Conservation (phyloP, 2,329 filamentous ascomycete species). For the Stagonosporopsis cucurbitacearum region DNA sequence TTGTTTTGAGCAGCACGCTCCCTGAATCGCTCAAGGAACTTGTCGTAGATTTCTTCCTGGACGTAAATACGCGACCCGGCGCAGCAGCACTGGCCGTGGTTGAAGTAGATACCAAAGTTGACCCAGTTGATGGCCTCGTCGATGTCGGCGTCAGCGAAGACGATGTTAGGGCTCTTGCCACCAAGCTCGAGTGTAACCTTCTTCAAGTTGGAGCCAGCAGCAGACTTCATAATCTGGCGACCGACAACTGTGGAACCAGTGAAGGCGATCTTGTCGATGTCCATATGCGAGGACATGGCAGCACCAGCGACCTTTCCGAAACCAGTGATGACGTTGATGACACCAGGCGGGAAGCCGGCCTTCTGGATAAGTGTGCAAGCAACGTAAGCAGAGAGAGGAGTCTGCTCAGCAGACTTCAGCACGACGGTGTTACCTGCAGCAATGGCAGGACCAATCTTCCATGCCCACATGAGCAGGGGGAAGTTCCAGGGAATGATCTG, state of each 20-base stretch:
- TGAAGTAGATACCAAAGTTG: conserved; percentile 68
- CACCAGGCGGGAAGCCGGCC: conserved; percentile 79
- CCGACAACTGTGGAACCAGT: conserved; percentile 78
- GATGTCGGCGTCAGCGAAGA: conserved; percentile 79
- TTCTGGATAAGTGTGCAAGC: conserved; percentile 72
- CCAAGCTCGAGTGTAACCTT: conserved; percentile 82
- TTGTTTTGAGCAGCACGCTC: conserved; percentile 74
- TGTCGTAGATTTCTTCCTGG: conserved; percentile 85
- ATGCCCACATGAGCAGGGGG: conserved; percentile 78
- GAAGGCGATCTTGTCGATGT: conserved; percentile 83
- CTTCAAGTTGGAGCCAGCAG: conserved; percentile 78
- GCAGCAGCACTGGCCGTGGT: conserved; percentile 70
- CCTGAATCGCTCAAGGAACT: conserved; percentile 83
- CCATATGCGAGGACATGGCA: conserved; percentile 77
- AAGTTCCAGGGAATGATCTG: conserved; percentile 94
- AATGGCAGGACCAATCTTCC: conserved; percentile 81
- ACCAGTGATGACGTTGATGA: conserved; percentile 78
- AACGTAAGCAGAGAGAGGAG: conserved; percentile 71
- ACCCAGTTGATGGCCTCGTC: conserved; percentile 80
- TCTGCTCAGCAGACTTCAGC: conserved; percentile 79
- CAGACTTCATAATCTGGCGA: conserved; percentile 80
- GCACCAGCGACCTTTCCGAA: conserved; percentile 81
- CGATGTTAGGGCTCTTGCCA: conserved; percentile 81
- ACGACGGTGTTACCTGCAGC: conserved; percentile 75
- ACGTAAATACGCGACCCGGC: conserved; percentile 85